Percentiles rank a stretch among this genome's conserved stretches.
phyloP scores from a whole-genome alignment of 2,329 filamentous ascomycete species.

The Calonectria pteridis region DNA sequence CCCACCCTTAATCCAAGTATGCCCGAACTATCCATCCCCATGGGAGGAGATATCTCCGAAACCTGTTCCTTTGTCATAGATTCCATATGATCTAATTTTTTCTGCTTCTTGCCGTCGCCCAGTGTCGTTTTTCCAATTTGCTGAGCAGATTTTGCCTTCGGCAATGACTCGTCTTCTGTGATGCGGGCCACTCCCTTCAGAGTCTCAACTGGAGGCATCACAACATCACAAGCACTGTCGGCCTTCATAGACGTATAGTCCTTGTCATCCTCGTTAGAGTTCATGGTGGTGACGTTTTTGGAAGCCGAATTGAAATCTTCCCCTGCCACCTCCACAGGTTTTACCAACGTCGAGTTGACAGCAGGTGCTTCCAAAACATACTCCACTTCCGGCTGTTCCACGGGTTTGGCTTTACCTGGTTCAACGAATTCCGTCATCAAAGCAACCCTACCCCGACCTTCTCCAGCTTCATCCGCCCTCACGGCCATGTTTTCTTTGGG shows the following conservation, averaged over 20 bases:
- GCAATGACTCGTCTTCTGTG: not conserved
- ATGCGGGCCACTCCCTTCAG: not conserved
- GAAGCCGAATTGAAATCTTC: slow-evolving; percentile 4
- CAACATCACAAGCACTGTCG: slow-evolving; percentile 24
- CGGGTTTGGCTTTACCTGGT: not conserved
- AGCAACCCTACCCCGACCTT: not conserved
- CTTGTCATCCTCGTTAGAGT: not conserved
- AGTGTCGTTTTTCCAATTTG: not conserved
- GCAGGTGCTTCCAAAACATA: not conserved
- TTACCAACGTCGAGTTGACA: not conserved
- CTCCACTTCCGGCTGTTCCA: not conserved
- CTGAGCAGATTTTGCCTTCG: not conserved
- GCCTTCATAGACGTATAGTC: slow-evolving; percentile 16
- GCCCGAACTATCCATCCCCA: slow-evolving; percentile 13
- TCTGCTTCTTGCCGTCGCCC: slow-evolving; percentile 12
- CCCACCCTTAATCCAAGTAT: slow-evolving; percentile 24
- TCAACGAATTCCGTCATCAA: not conserved
- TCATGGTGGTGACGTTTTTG: not conserved
- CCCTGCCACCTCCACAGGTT: not conserved
- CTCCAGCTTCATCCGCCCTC: not conserved
- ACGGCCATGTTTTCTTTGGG: not conserved
- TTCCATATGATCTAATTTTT: slow-evolving; percentile 5
- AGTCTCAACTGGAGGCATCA: slow-evolving; percentile 14
- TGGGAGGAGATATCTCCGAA: slow-evolving; percentile 5
- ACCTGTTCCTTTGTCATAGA: slow-evolving; percentile 20